Base-by-base conservation (phyloP, 1,139 yeast species). In the Candida gigantensis region DNA sequence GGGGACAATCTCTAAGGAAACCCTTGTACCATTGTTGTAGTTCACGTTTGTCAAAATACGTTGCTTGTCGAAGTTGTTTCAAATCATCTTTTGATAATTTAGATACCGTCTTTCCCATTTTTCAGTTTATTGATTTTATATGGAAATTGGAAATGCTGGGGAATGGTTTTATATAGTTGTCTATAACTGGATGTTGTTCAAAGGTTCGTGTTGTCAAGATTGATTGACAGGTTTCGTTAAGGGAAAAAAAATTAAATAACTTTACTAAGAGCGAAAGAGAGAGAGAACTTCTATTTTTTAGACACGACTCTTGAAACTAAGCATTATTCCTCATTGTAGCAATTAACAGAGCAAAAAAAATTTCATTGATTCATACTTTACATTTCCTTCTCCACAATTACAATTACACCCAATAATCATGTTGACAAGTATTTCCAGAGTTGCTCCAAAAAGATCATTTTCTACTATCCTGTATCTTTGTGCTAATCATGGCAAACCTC, bases 1-100 rank as follows among this genome's bases (percentile, higher is more conserved):
- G 74, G 1, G 97, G 97, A 58, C 97, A 90, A 55, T 94, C 98
- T 53, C 96, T 75, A 33, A 85, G 70, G 52, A 92, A 92, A 3
- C 97, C 97, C 58, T 89, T 90, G 60, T 90, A 92, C 98, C 98
- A 92, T 57, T 90, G 98, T 59, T 92, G 97, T 35, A 94, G 77
- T 57, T 94, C 98, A 48, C 96, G 74, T 41, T 92, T 80, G 57
- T 92, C 96, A 57, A 94, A 94, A 56, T 88, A 84, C 0, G 99
- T 94, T 21, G 89, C 84, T 55, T 80, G 83, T 58, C 85, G 85
- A 47, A 94, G 78, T 42, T 84, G 81, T 40, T 84, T 77, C 38
- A 94, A 75, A 53, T 94, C 97, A 52, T 94, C 98, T 53, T 84
- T 88, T 17, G 96, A 86, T 39, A 94, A 67, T 57, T 90, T 94